A percentile compares a stretch with the other conserved stretches of the same genome.
Evolutionary conservation across 2,329 filamentous ascomycete genomes (phyloP).

Genomic region (Exophiala lecanii-corni): DNA sequence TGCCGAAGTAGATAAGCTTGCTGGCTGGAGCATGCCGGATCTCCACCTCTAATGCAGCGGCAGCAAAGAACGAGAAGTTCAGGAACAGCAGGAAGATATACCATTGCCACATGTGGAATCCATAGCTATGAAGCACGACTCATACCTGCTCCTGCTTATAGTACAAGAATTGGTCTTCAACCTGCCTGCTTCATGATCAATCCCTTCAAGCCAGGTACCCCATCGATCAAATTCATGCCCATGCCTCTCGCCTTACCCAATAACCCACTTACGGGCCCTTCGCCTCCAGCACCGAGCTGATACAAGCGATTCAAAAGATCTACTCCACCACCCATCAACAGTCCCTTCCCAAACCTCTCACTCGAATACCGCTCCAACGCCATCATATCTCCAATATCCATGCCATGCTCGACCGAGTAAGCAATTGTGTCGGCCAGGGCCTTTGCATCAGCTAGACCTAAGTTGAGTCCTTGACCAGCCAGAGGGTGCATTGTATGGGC

Average conservation of each 20-base stretch:
- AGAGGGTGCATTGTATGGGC: slow-evolving; percentile 94
- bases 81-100: too few relatives aligned
- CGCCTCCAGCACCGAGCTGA: slow-evolving; percentile 20
- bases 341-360: slow-evolving; percentile 64
- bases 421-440: slow-evolving; percentile 70
- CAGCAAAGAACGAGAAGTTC: too few relatives aligned
- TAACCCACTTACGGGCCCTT: slow-evolving; percentile 17
- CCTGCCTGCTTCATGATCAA: slow-evolving; percentile 25
- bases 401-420: slow-evolving; percentile 72
- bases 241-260: slow-evolving; percentile 16
- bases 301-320: slow-evolving; percentile 24
- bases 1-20: too few relatives aligned
- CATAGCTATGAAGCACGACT: too few relatives aligned
- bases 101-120: too few relatives aligned
- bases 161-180: too few relatives aligned
- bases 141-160: too few relatives aligned
- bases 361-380: slow-evolving; percentile 75
- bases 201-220: slow-evolving; percentile 22
- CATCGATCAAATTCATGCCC: slow-evolving; percentile 23
- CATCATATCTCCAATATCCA: slow-evolving; percentile 76
- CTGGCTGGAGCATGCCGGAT: too few relatives aligned
- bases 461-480: slow-evolving; percentile 89
- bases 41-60: too few relatives aligned
- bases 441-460: slow-evolving; percentile 83
- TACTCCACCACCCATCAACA: slow-evolving; percentile 24